phyloP scores from a whole-genome alignment of 2,329 filamentous ascomycete genomes.

The Mariannaea sp. region DNA sequence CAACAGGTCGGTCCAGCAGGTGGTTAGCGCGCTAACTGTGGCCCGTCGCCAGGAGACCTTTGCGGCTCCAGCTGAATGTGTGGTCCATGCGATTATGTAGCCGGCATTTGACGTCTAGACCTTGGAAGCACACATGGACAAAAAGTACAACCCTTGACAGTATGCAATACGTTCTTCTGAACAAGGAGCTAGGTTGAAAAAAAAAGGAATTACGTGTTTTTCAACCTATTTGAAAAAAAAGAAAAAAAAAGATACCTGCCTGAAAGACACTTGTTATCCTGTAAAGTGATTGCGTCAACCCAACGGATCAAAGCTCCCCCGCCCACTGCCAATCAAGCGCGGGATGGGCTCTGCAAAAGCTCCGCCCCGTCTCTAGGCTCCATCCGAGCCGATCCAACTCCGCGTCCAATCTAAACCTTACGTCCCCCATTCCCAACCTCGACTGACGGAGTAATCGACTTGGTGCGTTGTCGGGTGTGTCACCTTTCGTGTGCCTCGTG shows the following conservation, averaged over 20 bases:
- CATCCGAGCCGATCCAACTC: conserved; percentile 12
- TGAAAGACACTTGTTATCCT: no score
- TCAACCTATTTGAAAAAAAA: neutral
- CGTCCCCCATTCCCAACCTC: conserved; percentile 5
- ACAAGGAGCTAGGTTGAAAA: no score
- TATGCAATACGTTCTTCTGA: no score
- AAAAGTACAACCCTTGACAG: no score
- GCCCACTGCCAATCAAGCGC: neutral
- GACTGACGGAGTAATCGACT: neutral
- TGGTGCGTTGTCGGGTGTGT: neutral
- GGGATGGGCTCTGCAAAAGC: neutral
- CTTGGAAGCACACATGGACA: neutral
- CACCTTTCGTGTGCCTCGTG: neutral
- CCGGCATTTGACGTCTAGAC: neutral
- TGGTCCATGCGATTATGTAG: neutral
- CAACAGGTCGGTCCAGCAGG: neutral
- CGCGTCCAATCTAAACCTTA: conserved; percentile 6
- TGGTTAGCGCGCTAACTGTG: neutral
- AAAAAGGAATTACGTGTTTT: neutral
- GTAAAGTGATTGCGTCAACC: no score
- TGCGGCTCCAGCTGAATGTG: neutral
- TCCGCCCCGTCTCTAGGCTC: conserved; percentile 6
- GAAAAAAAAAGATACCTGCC: neutral
- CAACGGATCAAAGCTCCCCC: neutral
- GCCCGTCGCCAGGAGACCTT: neutral